Percentiles rank a stretch among this genome's conserved stretches.
phyloP scores from a whole-genome alignment of 768 basidiomycete species.

The Symmetrospora coprosmae region DNA sequence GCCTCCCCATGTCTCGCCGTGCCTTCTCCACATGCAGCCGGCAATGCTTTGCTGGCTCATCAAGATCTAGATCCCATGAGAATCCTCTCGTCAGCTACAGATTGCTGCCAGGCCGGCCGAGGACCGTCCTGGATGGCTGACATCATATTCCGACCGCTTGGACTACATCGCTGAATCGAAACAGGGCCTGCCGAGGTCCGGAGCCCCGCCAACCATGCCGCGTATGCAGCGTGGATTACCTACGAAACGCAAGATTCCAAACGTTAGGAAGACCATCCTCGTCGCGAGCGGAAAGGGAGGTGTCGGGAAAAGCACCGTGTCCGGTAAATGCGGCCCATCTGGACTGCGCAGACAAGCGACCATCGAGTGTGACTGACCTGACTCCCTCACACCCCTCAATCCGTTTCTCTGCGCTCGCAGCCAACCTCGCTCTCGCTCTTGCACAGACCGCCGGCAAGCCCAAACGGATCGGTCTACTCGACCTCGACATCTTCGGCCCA shows the following conservation, averaged over 20 bases:
- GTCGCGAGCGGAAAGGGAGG: slow-evolving; percentile 92
- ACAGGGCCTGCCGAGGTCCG: slow-evolving; percentile 40
- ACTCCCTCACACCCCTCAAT: slow-evolving; percentile 21
- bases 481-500: slow-evolving; percentile 91
- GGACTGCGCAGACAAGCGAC: background rate
- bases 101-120: background rate
- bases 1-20: too few relatives aligned
- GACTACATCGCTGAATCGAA: too few relatives aligned
- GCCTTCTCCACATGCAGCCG: background rate
- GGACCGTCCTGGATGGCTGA: too few relatives aligned
- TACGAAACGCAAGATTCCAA: slow-evolving; percentile 39
- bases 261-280: slow-evolving; percentile 66
- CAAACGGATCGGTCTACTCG: slow-evolving; percentile 66
- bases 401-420: slow-evolving; percentile 43
- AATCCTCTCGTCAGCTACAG: slow-evolving; percentile 29
- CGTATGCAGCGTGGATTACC: slow-evolving; percentile 37
- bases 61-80: slow-evolving; percentile 28
- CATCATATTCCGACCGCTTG: too few relatives aligned
- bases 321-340: slow-evolving; percentile 45
- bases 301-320: slow-evolving; percentile 86
- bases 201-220: slow-evolving; percentile 40
- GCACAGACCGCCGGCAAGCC: slow-evolving; percentile 41
- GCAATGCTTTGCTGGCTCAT: too few relatives aligned
- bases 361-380: background rate
- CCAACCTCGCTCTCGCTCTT: slow-evolving; percentile 66